These are phyloP conservation scores for Urtica urens DNA, from an alignment of 306 rosid genomes.

Conservation along the genomic window DNA sequence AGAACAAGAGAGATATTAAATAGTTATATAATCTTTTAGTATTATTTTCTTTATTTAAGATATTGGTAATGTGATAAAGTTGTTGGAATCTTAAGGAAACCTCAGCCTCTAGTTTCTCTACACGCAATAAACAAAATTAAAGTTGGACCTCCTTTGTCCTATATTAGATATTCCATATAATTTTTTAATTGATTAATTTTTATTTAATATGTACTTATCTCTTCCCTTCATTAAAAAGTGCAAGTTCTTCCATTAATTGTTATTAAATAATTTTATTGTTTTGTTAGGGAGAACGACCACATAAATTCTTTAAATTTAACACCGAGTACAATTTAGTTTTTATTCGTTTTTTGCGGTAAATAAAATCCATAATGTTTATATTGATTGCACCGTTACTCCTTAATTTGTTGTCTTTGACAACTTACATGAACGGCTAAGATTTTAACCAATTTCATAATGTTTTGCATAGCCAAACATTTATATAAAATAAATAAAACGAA, in stretches of 20 bases:
- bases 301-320: no score
- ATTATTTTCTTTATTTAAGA: slow-evolving; percentile 15
- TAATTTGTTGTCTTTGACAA: no score
- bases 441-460: no score
- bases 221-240: slow-evolving; percentile 5
- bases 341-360: no score
- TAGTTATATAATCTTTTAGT: slow-evolving; percentile 15
- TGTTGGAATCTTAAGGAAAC: slow-evolving; percentile 25
- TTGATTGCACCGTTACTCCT: no score
- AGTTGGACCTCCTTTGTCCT: slow-evolving; percentile 16
- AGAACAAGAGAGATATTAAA: background rate
- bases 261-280: background rate
- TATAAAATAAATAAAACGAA: no score
- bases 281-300: no score
- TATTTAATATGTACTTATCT: slow-evolving; percentile 6
- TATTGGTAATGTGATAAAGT: slow-evolving; percentile 8
- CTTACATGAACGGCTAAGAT: no score
- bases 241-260: background rate
- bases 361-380: no score
- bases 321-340: no score
- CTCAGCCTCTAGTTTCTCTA: slow-evolving; percentile 9
- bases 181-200: background rate
- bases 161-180: slow-evolving; percentile 3
- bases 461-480: no score
- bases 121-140: background rate